These are phyloP conservation scores for Arabidopsis arenosa DNA, from an alignment of 345 rosid species.

Conservation along the genomic window DNA sequence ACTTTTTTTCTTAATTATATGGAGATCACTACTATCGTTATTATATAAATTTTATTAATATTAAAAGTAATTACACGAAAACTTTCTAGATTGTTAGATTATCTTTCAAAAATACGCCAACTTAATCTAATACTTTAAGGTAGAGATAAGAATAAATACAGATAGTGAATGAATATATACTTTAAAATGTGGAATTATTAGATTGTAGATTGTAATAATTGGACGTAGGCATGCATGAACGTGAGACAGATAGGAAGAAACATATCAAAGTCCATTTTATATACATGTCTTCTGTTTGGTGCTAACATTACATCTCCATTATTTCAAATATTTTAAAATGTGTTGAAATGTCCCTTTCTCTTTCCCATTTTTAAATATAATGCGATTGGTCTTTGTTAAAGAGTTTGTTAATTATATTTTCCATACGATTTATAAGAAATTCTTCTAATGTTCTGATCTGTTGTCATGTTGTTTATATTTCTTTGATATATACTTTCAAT, in stretches of 20 bases:
- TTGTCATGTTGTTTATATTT: neutral
- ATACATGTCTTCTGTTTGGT: slow-evolving; percentile 42
- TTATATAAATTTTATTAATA: neutral
- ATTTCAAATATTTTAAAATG: slow-evolving; percentile 14
- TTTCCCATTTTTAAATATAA: neutral
- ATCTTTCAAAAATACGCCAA: neutral
- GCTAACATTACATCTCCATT: slow-evolving; percentile 34
- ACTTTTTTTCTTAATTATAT: too few relatives aligned
- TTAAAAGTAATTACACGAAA: neutral
- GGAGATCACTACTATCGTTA: neutral
- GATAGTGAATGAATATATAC: slow-evolving; percentile 10
- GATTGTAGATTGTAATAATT: slow-evolving; percentile 35
- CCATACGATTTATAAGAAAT: neutral
- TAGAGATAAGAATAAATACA: neutral
- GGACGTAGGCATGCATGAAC: slow-evolving; percentile 43
- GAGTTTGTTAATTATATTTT: neutral
- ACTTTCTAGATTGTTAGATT: slow-evolving; percentile 7
- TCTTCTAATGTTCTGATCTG: neutral
- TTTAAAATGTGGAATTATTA: slow-evolving; percentile 25
- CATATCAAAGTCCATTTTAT: slow-evolving; percentile 40
- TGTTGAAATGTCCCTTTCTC: slow-evolving; percentile 40
- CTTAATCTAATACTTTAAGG: slow-evolving; percentile 16
- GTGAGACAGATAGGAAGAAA: slow-evolving; percentile 41
- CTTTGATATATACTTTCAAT: neutral
- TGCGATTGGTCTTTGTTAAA: neutral